Evolutionary conservation across 768 basidiomycete genomes (phyloP), one percentile per base, ranked within the genome.

Genomic region (Plicaturopsis crispa): DNA sequence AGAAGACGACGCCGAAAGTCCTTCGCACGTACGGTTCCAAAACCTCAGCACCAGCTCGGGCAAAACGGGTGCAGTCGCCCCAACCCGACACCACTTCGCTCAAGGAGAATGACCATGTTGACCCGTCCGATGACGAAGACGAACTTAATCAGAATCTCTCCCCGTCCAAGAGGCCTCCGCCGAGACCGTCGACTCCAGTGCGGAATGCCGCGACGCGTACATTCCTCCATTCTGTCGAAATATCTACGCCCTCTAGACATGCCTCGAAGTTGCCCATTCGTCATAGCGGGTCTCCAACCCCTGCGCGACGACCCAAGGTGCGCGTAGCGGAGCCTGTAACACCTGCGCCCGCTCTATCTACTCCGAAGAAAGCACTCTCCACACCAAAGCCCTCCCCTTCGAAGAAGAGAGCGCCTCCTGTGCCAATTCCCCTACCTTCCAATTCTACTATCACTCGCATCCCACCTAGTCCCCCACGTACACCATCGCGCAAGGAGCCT

Each of bases 211-310:
- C 33, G 51, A 19, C 5, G 7, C 37, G 37, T 7, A 23, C 58
- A 39, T 39, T 59, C 14, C 46, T 59, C 48, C 53, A 62, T 17
- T 59, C 35, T 24, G 50, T 59, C 6, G 58, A 60, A 32, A 62
- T 59, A 17, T 41, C 36, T 24, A 62, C 58, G 0, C 58, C 57
- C 4, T 38, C 24, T 30, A 34, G n/a, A 33, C 6, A 28, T 12
- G 26, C 26, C 10, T 28, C 26, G 8, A 8, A 28, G 10, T 8
- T 14, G 14, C 26, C 26, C 26, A 28, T 28, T 28, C 26, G 14
- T 14, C 26, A 28, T 28, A 14, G n/a, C n/a, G n/a, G n/a, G n/a
- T n/a, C n/a, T n/a, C n/a, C n/a, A n/a, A n/a, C n/a, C n/a, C n/a
- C n/a, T n/a, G n/a, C n/a, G n/a, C n/a, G n/a, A n/a, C n/a, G n/a